Conservation (phyloP, 768 basidiomycete species). For the Termitomyces sp. region DNA sequence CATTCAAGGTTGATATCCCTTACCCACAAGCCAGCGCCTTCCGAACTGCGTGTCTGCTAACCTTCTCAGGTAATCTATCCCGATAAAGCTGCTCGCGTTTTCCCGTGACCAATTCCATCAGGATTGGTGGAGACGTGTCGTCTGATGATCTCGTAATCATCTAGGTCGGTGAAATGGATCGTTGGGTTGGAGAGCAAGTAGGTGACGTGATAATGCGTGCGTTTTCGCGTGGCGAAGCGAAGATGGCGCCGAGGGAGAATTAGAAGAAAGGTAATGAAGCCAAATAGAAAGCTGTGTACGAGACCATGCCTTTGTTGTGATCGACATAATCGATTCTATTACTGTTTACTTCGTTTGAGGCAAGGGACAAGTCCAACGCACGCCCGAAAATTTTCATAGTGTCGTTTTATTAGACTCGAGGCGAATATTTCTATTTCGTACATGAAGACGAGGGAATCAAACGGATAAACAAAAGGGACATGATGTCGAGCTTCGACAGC, state of each 20-base stretch:
- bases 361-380: conserved; percentile 24
- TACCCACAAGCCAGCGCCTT: conserved; percentile 13
- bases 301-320: conserved; percentile 68
- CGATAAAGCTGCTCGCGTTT: conserved; percentile 70
- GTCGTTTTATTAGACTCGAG: conserved; percentile 79
- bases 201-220: conserved; percentile 37
- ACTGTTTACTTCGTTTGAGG: conserved; percentile 4
- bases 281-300: conserved; percentile 31
- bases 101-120: conserved; percentile 53
- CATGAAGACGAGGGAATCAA: conserved; percentile 62
- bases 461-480: conserved; percentile 53
- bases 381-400: conserved; percentile 50
- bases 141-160: conserved; percentile 34
- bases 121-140: conserved; percentile 21
- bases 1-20: background rate
- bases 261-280: background rate
- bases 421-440: conserved; percentile 68
- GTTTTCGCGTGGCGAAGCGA: conserved; percentile 49
- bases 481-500: conserved; percentile 10
- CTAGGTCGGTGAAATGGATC: conserved; percentile 47
- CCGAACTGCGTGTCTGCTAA: conserved; percentile 45
- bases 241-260: conserved; percentile 54
- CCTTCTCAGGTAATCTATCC: conserved; percentile 73
- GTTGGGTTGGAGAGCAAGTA: conserved; percentile 33
- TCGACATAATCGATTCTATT: conserved; percentile 71